phyloP scores from a whole-genome alignment of 2,329 filamentous ascomycete genomes.

The Cladosporium sp. region DNA sequence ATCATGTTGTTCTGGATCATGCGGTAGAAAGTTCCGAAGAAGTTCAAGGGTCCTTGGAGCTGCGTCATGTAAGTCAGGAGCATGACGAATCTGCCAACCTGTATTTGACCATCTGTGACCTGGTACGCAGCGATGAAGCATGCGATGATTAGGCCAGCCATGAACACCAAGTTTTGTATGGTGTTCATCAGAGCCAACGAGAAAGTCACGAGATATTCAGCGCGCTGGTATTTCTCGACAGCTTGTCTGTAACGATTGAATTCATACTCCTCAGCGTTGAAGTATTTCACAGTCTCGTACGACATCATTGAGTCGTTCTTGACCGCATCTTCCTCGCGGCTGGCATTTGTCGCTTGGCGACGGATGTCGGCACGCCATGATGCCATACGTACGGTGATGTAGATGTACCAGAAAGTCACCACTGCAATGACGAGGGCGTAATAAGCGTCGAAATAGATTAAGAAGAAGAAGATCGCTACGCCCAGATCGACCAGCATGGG shows the following conservation, averaged over 20 bases:
- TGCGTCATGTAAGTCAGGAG: slow-evolving; percentile 72
- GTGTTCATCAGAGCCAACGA: slow-evolving; percentile 59
- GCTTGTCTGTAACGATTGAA: slow-evolving; percentile 55
- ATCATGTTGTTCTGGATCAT: slow-evolving; percentile 97
- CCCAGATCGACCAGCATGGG: slow-evolving; percentile 90
- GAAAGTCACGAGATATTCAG: slow-evolving; percentile 54
- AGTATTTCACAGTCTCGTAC: slow-evolving; percentile 77
- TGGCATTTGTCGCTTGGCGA: slow-evolving; percentile 89
- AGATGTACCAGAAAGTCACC: slow-evolving; percentile 93
- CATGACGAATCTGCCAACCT: slow-evolving; percentile 65
- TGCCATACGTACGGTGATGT: slow-evolving; percentile 93
- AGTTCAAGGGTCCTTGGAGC: slow-evolving; percentile 65
- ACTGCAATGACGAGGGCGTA: slow-evolving; percentile 87
- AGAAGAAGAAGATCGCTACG: slow-evolving; percentile 78
- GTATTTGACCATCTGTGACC: slow-evolving; percentile 57
- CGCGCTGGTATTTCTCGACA: slow-evolving; percentile 54
- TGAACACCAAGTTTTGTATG: slow-evolving; percentile 61
- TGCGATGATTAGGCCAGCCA: slow-evolving; percentile 61
- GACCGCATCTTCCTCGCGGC: slow-evolving; percentile 91
- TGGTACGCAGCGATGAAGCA: slow-evolving; percentile 68
- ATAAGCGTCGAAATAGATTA: slow-evolving; percentile 74
- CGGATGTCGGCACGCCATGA: slow-evolving; percentile 87
- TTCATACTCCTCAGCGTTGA: slow-evolving; percentile 58
- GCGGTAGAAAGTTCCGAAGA: slow-evolving; percentile 89
- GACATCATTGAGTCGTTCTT: slow-evolving; percentile 99